phyloP scores from a whole-genome alignment of 176 grass and related monocot species.

The Avena sativa region DNA sequence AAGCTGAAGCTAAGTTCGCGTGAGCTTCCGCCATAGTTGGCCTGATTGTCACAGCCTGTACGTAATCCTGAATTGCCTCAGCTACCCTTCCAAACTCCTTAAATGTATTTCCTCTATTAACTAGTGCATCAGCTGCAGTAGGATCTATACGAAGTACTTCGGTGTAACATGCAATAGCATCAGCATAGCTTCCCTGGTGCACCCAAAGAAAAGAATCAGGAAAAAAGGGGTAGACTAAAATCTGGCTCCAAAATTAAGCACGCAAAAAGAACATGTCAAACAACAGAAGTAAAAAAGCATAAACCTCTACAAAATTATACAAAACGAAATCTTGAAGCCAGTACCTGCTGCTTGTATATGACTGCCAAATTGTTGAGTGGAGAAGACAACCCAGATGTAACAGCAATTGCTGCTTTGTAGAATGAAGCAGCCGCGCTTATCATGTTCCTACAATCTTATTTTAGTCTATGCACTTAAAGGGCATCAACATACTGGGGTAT shows the following conservation, averaged over 20 bases:
- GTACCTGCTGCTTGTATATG: conserved; percentile 83
- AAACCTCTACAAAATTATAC: not conserved
- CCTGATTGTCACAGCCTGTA: conserved; percentile 59
- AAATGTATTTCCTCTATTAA: conserved; percentile 79
- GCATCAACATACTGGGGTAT: not conserved
- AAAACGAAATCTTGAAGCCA: conserved; percentile 30
- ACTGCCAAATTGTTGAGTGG: conserved; percentile 75
- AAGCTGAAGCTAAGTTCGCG: conserved; percentile 78
- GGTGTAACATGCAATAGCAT: conserved; percentile 73
- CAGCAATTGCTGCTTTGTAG: conserved; percentile 71
- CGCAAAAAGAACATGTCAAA: not conserved
- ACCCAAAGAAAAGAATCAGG: conserved; percentile 13
- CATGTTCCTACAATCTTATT: conserved; percentile 58
- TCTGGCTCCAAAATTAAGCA: not conserved
- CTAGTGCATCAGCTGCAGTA: conserved; percentile 65
- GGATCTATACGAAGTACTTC: conserved; percentile 78
- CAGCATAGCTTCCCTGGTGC: conserved; percentile 68
- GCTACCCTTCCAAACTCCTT: conserved; percentile 72
- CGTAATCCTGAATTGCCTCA: conserved; percentile 80
- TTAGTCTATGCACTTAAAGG: not conserved
- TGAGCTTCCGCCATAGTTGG: conserved; percentile 78
- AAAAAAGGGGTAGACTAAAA: conserved; percentile 1
- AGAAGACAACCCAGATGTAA: conserved; percentile 73
- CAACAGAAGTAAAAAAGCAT: not conserved
- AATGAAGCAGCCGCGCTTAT: conserved; percentile 58